phyloP scores from a whole-genome alignment of 1,139 yeast genomes.

The Lodderomyces elongisporus region DNA sequence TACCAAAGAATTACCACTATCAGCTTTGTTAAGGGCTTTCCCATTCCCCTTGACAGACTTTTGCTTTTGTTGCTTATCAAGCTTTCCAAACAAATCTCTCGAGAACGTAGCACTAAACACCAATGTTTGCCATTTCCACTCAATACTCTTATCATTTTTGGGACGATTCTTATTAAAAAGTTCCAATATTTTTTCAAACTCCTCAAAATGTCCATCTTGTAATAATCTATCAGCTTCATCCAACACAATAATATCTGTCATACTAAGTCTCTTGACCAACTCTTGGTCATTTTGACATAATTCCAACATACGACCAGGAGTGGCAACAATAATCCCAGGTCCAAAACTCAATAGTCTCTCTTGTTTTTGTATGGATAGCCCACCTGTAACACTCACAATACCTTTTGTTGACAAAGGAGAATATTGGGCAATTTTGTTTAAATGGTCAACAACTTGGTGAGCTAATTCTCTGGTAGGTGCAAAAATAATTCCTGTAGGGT shows the following conservation, averaged over 20 bases:
- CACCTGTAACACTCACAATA: constrained; percentile 86
- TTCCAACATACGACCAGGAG: constrained; percentile 93
- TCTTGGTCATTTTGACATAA: constrained; percentile 60
- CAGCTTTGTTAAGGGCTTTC: constrained; percentile 4
- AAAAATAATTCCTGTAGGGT: constrained; percentile 75
- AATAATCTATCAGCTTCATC: constrained; percentile 98
- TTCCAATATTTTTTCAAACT: constrained; percentile 76
- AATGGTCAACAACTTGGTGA: constrained; percentile 83
- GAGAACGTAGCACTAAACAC: constrained; percentile 95
- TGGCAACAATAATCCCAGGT: constrained; percentile 85
- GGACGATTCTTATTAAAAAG: constrained; percentile 40
- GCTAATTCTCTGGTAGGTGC: constrained; percentile 97
- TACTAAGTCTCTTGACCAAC: constrained; percentile 50
- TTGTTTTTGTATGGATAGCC: constrained; percentile 89
- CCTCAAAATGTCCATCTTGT: constrained; percentile 96
- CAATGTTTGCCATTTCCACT: constrained; percentile 75
- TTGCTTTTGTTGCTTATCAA: constrained; percentile 32
- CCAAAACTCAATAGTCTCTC: constrained; percentile 68
- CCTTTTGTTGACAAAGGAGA: constrained; percentile 54
- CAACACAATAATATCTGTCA: constrained; percentile 67
- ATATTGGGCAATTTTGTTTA: constrained; percentile 55
- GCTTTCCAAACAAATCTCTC: constrained; percentile 70
- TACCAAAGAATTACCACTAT: constrained; percentile 29
- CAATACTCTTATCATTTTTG: constrained; percentile 17
- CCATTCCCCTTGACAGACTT: constrained; percentile 15